Evolutionary conservation across 352 stramenopile species (phyloP), one percentile per base, ranked within the genome.

Genomic region (Phytopythium aichiense): DNA sequence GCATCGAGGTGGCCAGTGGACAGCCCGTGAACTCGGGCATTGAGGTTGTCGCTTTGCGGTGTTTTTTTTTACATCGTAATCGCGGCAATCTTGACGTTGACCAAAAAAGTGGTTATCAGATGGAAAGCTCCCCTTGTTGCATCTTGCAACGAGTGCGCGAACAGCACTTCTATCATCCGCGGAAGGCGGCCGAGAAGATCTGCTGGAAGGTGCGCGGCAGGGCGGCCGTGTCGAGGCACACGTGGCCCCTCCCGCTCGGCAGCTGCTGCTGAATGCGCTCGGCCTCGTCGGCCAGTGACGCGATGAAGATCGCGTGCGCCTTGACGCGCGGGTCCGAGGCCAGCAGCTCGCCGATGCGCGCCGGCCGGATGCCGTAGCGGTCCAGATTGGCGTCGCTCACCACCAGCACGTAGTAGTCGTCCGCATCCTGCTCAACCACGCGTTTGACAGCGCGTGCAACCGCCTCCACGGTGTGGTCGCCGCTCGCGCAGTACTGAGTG

Each of bases 321-420:
- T 88, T 80, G 25, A 93, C 84, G 15, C 65, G 69, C 16, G 68
- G 65, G 30, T 91, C 80, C 5, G 69, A 68, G 15, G 84, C 8
- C 23, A 93, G 61, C 60, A 88, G 79, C 45, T 68, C 71, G 8
- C 76, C 80, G 50, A 93, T 72, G 4, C 71, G 76, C 43, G 68
- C 64, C 2, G 84, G 81, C 13, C 71, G 73, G 57, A 93, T 93
- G 23, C 92, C 77, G 77, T 99, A 99, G 15, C 94, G 84, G 35
- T 96, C 74, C 6, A 99, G 79, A 64, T 99, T 99, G 42, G 96
- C 96, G 74, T 99, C 96, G 40, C 85, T 97, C 50, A 99, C 88
- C 11, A 97, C 86, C 64, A 98, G 96, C 20, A 98, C 92, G 51
- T 96, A 91, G 53, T 84, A 81, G 40, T 94, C 85, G 64, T 92